These are phyloP conservation scores for Rubroshorea leprosula DNA, from an alignment of 345 rosid species.

Conservation along the genomic window DNA sequence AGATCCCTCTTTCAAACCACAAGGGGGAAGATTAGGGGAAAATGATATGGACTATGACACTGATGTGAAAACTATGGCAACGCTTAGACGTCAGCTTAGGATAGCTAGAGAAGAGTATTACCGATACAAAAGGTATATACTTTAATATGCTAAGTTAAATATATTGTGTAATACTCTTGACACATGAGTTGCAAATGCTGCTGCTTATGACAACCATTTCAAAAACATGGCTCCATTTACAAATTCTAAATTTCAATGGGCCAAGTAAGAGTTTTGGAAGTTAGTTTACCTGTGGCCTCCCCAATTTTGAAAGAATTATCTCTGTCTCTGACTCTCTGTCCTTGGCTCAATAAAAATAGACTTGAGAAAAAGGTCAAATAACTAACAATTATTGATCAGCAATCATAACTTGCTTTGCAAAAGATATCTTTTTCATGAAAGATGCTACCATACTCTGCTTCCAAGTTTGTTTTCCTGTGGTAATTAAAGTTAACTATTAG, in stretches of 20 bases:
- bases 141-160: background rate
- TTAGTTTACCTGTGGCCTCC: background rate
- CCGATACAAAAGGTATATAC: conserved; percentile 59
- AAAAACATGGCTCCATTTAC: conserved; percentile 19
- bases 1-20: conserved; percentile 77
- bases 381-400: background rate
- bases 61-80: conserved; percentile 81
- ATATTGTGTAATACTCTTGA: background rate
- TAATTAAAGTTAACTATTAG: conserved; percentile 7
- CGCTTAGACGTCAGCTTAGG: conserved; percentile 65
- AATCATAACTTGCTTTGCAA: background rate
- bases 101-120: conserved; percentile 71
- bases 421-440: background rate
- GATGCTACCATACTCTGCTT: conserved; percentile 3
- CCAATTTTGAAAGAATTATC: background rate
- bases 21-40: conserved; percentile 81
- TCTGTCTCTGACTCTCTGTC: background rate
- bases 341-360: background rate
- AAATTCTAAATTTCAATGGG: conserved; percentile 36
- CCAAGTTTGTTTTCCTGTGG: background rate
- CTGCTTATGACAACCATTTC: no score
- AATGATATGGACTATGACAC: conserved; percentile 87
- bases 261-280: background rate
- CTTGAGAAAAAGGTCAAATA: background rate
- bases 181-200: no score